Evolutionary conservation across 305 asterid genomes (phyloP).

Genomic region (Stenogyne calaminthoides): DNA sequence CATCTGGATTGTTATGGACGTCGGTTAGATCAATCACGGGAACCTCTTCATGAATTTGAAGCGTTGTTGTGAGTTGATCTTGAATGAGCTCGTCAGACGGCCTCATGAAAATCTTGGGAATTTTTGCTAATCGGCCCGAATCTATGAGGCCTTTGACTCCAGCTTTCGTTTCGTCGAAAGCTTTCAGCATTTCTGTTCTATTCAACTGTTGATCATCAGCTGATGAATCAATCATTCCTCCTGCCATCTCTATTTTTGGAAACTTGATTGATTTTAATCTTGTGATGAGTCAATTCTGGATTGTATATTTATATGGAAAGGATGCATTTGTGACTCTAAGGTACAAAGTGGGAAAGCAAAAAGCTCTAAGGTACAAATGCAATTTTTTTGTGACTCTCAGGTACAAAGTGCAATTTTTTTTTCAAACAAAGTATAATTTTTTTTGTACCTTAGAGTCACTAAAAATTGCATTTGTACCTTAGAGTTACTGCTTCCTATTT

Average conservation of each 20-base stretch:
- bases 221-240: neutral
- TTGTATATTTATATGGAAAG: neutral
- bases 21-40: constrained; percentile 48
- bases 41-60: constrained; percentile 14
- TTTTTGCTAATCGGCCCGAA: constrained; percentile 33
- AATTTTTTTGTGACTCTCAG: too few relatives aligned
- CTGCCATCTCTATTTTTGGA: constrained; percentile 17
- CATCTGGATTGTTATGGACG: neutral
- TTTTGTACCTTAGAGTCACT: too few relatives aligned
- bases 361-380: too few relatives aligned
- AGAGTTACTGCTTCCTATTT: too few relatives aligned
- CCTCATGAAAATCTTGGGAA: constrained; percentile 53
- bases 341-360: too few relatives aligned
- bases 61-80: neutral
- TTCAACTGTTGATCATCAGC: neutral
- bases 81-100: constrained; percentile 45
- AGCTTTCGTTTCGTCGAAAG: constrained; percentile 52
- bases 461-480: too few relatives aligned
- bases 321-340: neutral
- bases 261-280: neutral
- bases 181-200: constrained; percentile 44
- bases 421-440: too few relatives aligned
- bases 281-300: neutral
- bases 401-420: too few relatives aligned
- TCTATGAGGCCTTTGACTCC: constrained; percentile 64